A percentile compares a stretch with the other conserved stretches of the same genome.
Evolutionary conservation across 257 asterid species (phyloP).

Genomic region (Solanum dulcamara): DNA sequence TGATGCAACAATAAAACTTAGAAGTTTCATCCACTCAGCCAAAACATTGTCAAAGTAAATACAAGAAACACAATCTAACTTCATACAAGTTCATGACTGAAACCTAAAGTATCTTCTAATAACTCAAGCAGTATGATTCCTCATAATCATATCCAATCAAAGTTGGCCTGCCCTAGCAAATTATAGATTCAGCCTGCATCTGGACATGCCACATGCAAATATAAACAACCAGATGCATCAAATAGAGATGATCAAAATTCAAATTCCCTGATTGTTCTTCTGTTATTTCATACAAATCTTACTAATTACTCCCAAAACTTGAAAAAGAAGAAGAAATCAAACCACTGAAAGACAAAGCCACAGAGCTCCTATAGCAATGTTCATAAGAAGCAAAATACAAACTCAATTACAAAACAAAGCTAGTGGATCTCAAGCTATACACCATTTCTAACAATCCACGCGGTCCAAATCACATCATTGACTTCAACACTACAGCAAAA

Average conservation of each 20-base stretch:
- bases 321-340: background rate
- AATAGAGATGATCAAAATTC: background rate
- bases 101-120: background rate
- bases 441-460: conserved; percentile 13
- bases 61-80: background rate
- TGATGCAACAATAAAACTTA: background rate
- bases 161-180: background rate
- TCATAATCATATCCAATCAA: background rate
- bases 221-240: background rate
- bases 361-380: conserved; percentile 2
- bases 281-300: background rate
- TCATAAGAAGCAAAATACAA: conserved; percentile 2
- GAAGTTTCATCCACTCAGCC: background rate
- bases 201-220: background rate
- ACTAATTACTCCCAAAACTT: background rate
- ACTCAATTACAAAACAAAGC: conserved; percentile 15
- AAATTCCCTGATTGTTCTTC: background rate
- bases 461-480: background rate
- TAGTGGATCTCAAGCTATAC: conserved; percentile 30
- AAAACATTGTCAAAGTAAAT: background rate
- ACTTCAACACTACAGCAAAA: background rate
- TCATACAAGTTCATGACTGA: background rate
- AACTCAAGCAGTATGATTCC: background rate
- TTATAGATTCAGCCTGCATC: background rate
- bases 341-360: background rate